phyloP scores from a whole-genome alignment of 2,329 filamentous ascomycete genomes.

The Colletotrichum caudatum region DNA sequence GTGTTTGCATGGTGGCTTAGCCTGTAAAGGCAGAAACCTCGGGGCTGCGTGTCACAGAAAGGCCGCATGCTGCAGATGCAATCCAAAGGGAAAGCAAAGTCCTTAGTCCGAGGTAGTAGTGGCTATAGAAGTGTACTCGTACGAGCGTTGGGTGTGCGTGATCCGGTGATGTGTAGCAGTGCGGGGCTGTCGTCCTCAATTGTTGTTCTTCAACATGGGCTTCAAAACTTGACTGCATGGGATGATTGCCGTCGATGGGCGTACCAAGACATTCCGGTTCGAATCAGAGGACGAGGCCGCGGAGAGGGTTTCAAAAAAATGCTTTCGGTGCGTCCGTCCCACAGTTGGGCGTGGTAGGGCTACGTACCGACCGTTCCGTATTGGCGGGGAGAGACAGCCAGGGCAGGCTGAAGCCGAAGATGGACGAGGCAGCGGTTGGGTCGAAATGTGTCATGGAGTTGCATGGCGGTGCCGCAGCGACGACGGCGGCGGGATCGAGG shows the following conservation, averaged over 20 bases:
- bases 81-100: slow-evolving; percentile 3
- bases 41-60: slow-evolving; percentile 20
- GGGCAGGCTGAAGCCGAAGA: slow-evolving; percentile 25
- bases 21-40: slow-evolving; percentile 5
- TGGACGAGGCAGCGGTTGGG: slow-evolving; percentile 26
- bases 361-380: neutral
- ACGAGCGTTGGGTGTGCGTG: neutral
- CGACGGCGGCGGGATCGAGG: neutral
- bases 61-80: slow-evolving; percentile 27
- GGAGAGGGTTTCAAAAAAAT: slow-evolving; percentile 20
- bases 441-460: slow-evolving; percentile 22
- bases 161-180: neutral
- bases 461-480: slow-evolving; percentile 7
- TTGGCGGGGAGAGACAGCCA: slow-evolving; percentile 18
- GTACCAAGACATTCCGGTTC: neutral
- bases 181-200: slow-evolving; percentile 3
- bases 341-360: slow-evolving; percentile 26
- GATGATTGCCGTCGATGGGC: slow-evolving; percentile 8
- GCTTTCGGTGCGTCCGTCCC: slow-evolving; percentile 11
- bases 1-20: slow-evolving; percentile 24
- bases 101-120: neutral
- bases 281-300: neutral
- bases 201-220: neutral
- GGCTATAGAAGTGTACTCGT: neutral
- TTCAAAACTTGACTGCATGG: neutral